Conservation (phyloP, 1,284 basidiomycete species). For the Leccinum pallidistipes region DNA sequence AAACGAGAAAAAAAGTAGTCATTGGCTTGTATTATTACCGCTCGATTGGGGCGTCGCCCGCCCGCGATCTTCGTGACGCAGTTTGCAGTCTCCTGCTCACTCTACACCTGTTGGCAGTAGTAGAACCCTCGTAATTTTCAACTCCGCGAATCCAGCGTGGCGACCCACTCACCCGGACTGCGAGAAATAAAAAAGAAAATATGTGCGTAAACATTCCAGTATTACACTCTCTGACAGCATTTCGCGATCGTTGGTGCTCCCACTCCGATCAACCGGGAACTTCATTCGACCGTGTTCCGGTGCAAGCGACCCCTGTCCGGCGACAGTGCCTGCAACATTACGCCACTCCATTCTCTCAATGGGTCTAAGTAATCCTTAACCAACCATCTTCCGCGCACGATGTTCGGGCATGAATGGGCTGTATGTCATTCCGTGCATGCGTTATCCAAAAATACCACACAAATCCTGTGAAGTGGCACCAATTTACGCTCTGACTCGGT, state of each 20-base stretch:
- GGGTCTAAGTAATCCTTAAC: neutral
- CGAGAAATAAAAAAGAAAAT: neutral
- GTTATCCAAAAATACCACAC: constrained; percentile 26
- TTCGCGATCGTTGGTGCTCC: constrained; percentile 7
- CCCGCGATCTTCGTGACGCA: constrained; percentile 2
- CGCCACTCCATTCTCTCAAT: constrained; percentile 3
- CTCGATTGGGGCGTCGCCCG: constrained; percentile 1
- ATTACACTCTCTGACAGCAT: neutral
- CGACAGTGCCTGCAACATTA: constrained; percentile 9
- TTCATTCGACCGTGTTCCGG: neutral
- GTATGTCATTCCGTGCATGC: constrained; percentile 8
- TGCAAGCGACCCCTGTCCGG: constrained; percentile 1
- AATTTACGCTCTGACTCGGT: constrained; percentile 1
- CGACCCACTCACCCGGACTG: neutral
- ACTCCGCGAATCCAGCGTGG: constrained; percentile 36
- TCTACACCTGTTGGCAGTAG: neutral
- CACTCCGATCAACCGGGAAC: constrained; percentile 19
- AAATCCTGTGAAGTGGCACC: constrained; percentile 11
- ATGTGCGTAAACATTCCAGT: constrained; percentile 18
- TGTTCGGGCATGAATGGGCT: constrained; percentile 27
- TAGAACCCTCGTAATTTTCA: constrained; percentile 9
- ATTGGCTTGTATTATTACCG: constrained; percentile 34
- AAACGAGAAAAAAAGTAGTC: constrained; percentile 4
- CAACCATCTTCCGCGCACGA: constrained; percentile 12
- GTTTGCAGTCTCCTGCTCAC: constrained; percentile 10